Evolutionary conservation across 2,329 filamentous ascomycete genomes (phyloP).

Genomic region (Corinectria fuckeliana): DNA sequence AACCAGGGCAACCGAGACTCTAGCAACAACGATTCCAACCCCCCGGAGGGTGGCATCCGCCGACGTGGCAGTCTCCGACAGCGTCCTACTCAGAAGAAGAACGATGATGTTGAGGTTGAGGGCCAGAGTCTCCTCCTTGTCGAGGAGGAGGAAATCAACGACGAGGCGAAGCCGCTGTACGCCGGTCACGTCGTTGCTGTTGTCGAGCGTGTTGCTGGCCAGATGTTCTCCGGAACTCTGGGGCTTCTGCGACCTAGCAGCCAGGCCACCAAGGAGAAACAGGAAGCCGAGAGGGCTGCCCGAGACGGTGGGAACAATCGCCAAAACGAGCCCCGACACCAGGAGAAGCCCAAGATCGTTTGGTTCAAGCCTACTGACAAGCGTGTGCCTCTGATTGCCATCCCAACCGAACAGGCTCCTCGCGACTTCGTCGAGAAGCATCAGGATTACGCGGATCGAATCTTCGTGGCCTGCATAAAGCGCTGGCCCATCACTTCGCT

Average conservation of each 20-base stretch:
- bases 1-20: conserved; percentile 73
- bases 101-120: conserved; percentile 98
- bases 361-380: conserved; percentile 99
- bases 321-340: conserved; percentile 77
- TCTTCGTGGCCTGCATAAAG: conserved; percentile 99
- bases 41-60: conserved; percentile 83
- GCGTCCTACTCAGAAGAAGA: conserved; percentile 99
- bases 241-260: conserved; percentile 94
- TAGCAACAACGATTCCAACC: conserved; percentile 67
- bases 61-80: conserved; percentile 94
- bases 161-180: conserved; percentile 96
- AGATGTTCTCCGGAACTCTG: conserved; percentile 98
- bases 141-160: conserved; percentile 98
- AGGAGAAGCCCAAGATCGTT: conserved; percentile 99
- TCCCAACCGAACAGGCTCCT: conserved; percentile 96
- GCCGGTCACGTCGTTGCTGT: conserved; percentile 97
- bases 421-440: conserved; percentile 99
- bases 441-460: conserved; percentile 95
- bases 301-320: conserved; percentile 78
- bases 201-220: conserved; percentile 93
- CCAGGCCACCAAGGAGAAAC: conserved; percentile 99
- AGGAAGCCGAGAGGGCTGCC: conserved; percentile 93
- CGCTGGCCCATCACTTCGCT: conserved; percentile 99
- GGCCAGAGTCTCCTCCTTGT: conserved; percentile 95
- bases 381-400: conserved; percentile 96